Evolutionary conservation across 108 stramenopile species (phyloP), one percentile per base, ranked within the genome.

Genomic region (Fragilariopsis cylindrus): DNA sequence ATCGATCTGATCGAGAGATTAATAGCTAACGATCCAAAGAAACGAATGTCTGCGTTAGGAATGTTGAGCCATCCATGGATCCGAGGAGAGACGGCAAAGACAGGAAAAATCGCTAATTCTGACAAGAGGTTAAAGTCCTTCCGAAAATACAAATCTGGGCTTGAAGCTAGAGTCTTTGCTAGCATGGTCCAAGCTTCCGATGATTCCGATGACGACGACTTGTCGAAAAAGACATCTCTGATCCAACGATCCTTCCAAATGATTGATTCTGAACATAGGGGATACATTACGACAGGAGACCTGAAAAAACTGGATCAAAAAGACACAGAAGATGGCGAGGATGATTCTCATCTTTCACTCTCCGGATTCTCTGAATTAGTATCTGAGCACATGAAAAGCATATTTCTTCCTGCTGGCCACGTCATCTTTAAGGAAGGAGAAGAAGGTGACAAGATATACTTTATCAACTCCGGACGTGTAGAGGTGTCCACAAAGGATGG

Each of bases 41-140:
- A 79, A 13, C 74, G 95, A 47, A 73, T 96, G 45, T 87, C 92
- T 3, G 95, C 95, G 5, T 67, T 75, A 47, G 84, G 92, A 75
- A 81, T 94, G 85, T 82, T 96, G 60, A 74, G 90, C 49, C 92
- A 96, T 80, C 92, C 92, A 1, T 96, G 95, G 95, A 87, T 96
- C 11, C 84, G 77, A n/a, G 94, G 94, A 63, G 85, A 82, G 56
- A 91, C 94, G 21, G 90, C 94, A n/a, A 88, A 74, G 18, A 87
- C 54, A 49, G 69, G 74, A 48, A 87, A 85, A 60, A 91, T 94
- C 46, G 69, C 75, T 12, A 88, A 79, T 18, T 87, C 87, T 5
- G 84, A 87, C 66, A 71, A 84, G 63, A 73, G 77, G 15, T 78
- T 94, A 57, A 79, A 81, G 30, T 71, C 57, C 41, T 90, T 81